Conservation (phyloP, 805 yeast genomes). For the Starmera amethionina region DNA sequence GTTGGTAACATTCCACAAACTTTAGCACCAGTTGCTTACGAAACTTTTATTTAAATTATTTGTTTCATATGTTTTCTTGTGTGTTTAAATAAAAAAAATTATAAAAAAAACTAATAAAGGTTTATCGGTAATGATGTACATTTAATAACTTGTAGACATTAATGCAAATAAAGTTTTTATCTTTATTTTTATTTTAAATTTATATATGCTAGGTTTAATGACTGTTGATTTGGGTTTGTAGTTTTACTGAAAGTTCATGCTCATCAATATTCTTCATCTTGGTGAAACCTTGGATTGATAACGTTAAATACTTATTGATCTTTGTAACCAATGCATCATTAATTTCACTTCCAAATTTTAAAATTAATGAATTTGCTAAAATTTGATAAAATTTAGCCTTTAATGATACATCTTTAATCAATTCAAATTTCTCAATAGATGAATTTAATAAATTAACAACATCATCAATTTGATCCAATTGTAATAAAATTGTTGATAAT, state of each 20-base stretch:
- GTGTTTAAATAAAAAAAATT: neutral
- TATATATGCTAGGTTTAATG: too few species aligned
- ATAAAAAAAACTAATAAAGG: neutral
- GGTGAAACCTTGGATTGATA: conserved; percentile 36
- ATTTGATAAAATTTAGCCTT: conserved; percentile 28
- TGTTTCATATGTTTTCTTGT: neutral
- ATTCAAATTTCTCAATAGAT: conserved; percentile 35
- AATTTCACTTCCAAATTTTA: conserved; percentile 2
- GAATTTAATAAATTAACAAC: conserved; percentile 29
- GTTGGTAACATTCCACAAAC: conserved; percentile 86
- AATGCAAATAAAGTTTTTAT: conserved; percentile 17
- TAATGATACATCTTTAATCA: conserved; percentile 28
- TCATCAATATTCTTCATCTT: conserved; percentile 26
- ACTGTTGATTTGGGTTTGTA: conserved; percentile 29
- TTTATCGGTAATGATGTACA: neutral
- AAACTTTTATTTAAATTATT: conserved; percentile 83
- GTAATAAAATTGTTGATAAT: conserved; percentile 34
- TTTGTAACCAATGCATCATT: conserved; percentile 6
- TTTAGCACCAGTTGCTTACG: conserved; percentile 98
- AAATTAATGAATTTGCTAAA: conserved; percentile 21
- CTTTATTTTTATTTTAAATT: neutral
- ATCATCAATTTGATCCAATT: conserved; percentile 33
- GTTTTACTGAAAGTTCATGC: conserved; percentile 29
- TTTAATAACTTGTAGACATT: neutral
- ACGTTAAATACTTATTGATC: conserved; percentile 29